Evolutionary conservation across 805 yeast genomes (phyloP).

Genomic region (Hanseniaspora lindneri): DNA sequence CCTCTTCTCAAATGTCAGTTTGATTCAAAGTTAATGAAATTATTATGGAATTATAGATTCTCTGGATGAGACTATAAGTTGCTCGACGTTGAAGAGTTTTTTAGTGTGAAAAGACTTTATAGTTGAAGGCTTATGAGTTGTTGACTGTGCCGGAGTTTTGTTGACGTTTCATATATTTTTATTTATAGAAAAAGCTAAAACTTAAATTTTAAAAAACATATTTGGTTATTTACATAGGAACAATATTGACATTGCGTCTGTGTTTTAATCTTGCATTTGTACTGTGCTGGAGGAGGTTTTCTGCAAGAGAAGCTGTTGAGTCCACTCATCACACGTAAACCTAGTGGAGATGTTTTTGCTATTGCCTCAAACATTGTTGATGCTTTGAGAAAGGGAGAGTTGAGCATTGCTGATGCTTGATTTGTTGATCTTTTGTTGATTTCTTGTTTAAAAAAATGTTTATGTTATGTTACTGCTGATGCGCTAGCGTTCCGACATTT

Average conservation of each 20-base stretch:
- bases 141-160: slow-evolving; percentile 15
- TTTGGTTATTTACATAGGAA: not conserved
- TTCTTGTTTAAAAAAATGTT: not conserved
- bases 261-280: not conserved
- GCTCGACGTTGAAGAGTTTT: slow-evolving; percentile 15
- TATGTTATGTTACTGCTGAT: not conserved
- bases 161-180: slow-evolving; percentile 13
- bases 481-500: too few relatives aligned
- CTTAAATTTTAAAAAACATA: not conserved
- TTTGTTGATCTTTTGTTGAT: slow-evolving; percentile 5
- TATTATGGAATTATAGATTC: slow-evolving; percentile 14
- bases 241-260: not conserved
- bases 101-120: slow-evolving; percentile 3
- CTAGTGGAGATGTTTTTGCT: not conserved
- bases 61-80: slow-evolving; percentile 15
- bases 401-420: not conserved
- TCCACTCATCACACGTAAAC: not conserved
- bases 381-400: slow-evolving; percentile 1
- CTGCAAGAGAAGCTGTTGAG: not conserved
- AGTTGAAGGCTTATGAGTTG: slow-evolving; percentile 15
- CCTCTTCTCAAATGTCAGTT: not conserved
- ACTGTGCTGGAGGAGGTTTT: not conserved
- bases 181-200: not conserved
- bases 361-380: not conserved
- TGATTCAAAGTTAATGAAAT: too few relatives aligned